Base-by-base conservation (phyloP, 169 alveolate genomes). In the Cystoisospora suis region DNA sequence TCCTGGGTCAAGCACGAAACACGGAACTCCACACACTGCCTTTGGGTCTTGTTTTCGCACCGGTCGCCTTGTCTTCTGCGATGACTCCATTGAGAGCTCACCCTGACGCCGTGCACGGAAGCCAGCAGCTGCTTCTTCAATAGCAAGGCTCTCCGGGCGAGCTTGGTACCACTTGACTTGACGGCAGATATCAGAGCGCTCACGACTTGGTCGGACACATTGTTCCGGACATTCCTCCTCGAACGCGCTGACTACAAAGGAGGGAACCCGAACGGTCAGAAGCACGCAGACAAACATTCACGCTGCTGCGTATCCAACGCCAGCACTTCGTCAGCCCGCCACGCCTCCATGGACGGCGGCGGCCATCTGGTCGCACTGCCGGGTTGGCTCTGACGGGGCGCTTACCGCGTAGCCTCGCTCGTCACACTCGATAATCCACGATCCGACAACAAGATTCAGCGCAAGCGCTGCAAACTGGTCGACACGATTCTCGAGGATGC, bases 391-490 rank as follows among this genome's bases (percentile, higher is more conserved):
- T n/a, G n/a, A n/a, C n/a, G n/a, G n/a, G n/a, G n/a, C n/a, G n/a
- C n/a, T 36, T 59, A 65, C 79, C 15, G 6, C 36, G 58, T 75
- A 75, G 32, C 85, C 85, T 75, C 85, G 38, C 56, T 75, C 85
- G 17, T 38, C 45, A 3, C 36, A 40, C 45, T 75, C 85, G 2
- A 75, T 38, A 56, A 4, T 9, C 85, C 85, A 75, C 12, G 27
- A 27, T 36, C 85, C 85, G 58, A 36, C 47, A n/a, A 75, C 85
- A 49, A 75, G 38, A n/a, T 75, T 75, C 58, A 77, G 86, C 27
- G 86, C 46, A 4, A 44, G 65, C 29, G 44, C 9, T 0, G 86
- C 86, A 38, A 38, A n/a, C 42, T 77, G 44, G 65, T 77, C 61
- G 17, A 44, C 42, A 32, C 53, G 81, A 12, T 29, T 44, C 53